phyloP scores from a whole-genome alignment of 108 stramenopile species.

The Mediolabrus comicus region DNA sequence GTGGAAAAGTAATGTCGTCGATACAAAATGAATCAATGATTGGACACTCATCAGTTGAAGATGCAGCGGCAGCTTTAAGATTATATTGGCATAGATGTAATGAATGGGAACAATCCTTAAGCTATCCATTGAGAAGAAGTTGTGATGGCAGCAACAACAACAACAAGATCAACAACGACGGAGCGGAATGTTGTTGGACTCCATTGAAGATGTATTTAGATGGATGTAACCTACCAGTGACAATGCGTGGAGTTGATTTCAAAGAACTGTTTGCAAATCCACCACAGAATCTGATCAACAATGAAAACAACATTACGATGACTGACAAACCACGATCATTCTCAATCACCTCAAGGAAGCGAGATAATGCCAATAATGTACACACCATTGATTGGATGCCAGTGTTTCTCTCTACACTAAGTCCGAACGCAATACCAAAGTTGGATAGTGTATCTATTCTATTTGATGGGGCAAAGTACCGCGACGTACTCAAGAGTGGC shows the following conservation, averaged over 20 bases:
- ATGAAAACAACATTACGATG: neutral
- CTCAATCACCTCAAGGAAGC: constrained; percentile 31
- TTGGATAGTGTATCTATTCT: constrained; percentile 21
- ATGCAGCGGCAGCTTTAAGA: constrained; percentile 48
- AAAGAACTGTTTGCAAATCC: constrained; percentile 16
- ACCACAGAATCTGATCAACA: neutral
- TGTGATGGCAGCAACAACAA: neutral
- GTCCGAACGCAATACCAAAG: constrained; percentile 8
- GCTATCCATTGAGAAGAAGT: constrained; percentile 23
- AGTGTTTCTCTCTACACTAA: constrained; percentile 27
- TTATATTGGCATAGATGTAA: constrained; percentile 42
- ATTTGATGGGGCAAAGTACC: constrained; percentile 51
- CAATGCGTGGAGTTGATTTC: constrained; percentile 35
- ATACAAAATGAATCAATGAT: constrained; percentile 7
- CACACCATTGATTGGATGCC: constrained; percentile 44
- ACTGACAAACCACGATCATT: constrained; percentile 15
- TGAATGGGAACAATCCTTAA: constrained; percentile 40
- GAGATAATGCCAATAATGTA: neutral
- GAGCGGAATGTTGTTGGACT: too few species aligned
- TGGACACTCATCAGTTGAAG: constrained; percentile 55
- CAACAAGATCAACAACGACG: neutral
- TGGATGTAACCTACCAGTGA: constrained; percentile 50
- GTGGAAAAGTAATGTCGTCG: neutral
- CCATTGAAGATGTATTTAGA: constrained; percentile 42
- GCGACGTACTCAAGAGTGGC: constrained; percentile 12